A percentile compares a stretch with the other conserved stretches of the same genome.
Conservation (phyloP, 805 yeast genomes). For the Wickerhamiella slavikovae region DNA sequence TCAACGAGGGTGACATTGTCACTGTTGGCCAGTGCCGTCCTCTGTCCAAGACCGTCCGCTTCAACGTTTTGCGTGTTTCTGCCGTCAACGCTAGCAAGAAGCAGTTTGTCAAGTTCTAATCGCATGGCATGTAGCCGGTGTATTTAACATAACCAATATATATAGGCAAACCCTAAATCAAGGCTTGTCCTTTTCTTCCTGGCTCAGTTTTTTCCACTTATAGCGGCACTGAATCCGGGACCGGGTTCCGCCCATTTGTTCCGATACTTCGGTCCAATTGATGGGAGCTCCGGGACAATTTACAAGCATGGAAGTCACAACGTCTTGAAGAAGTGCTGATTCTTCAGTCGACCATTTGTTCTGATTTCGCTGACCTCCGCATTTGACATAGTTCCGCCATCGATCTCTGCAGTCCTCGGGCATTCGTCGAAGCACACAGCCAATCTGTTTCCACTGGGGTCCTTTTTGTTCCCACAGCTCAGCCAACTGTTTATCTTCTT, state of each 20-base stretch:
- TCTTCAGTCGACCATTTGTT: slow-evolving; percentile 68
- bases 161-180: no score
- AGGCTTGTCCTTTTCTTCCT: neutral
- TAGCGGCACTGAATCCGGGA: slow-evolving; percentile 89
- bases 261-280: slow-evolving; percentile 86
- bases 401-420: slow-evolving; percentile 96
- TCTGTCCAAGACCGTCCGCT: slow-evolving; percentile 97
- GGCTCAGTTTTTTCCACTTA: slow-evolving; percentile 69
- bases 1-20: slow-evolving; percentile 94
- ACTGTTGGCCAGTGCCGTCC: slow-evolving; percentile 99
- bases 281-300: slow-evolving; percentile 21
- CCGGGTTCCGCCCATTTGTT: slow-evolving; percentile 70
- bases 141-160: neutral
- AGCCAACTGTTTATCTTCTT: slow-evolving; percentile 52
- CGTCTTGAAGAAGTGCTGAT: slow-evolving; percentile 37
- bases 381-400: slow-evolving; percentile 88
- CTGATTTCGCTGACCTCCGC: slow-evolving; percentile 56
- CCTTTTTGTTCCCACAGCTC: slow-evolving; percentile 43
- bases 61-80: slow-evolving; percentile 94
- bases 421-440: slow-evolving; percentile 68
- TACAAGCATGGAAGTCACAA: slow-evolving; percentile 28
- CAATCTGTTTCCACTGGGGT: slow-evolving; percentile 80
- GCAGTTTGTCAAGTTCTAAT: slow-evolving; percentile 93
- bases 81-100: slow-evolving; percentile 68
- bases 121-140: slow-evolving; percentile 1